phyloP scores from a whole-genome alignment of 768 basidiomycete species.

The Mrakia blollopis region DNA sequence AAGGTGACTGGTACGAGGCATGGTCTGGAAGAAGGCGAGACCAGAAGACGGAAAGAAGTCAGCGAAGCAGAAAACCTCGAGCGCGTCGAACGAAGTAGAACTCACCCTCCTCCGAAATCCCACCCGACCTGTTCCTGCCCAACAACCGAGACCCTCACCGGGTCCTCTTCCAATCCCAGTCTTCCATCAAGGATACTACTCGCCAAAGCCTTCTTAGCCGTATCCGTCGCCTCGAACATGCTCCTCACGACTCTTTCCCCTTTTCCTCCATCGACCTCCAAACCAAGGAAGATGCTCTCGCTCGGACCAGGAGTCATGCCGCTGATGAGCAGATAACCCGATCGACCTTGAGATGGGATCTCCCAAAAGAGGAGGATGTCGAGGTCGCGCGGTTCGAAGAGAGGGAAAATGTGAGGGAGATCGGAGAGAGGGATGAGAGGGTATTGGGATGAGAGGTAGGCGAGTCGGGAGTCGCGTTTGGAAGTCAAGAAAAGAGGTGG shows the following conservation, averaged over 20 bases:
- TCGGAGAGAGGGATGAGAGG: slow-evolving; percentile 55
- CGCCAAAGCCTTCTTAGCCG: slow-evolving; percentile 64
- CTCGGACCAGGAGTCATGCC: slow-evolving; percentile 62
- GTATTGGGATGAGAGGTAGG: slow-evolving; percentile 43
- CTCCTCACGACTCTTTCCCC: slow-evolving; percentile 55
- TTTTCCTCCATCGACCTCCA: slow-evolving; percentile 56
- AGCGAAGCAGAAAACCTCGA: neutral
- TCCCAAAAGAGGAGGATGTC: slow-evolving; percentile 76
- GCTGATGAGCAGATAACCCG: slow-evolving; percentile 59
- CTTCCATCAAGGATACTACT: slow-evolving; percentile 62
- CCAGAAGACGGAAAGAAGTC: neutral
- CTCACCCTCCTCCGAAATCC: slow-evolving; percentile 68
- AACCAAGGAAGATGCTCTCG: slow-evolving; percentile 60
- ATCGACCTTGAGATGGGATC: slow-evolving; percentile 56
- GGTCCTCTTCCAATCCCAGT: slow-evolving; percentile 77
- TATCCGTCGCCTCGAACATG: slow-evolving; percentile 86
- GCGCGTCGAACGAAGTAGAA: slow-evolving; percentile 30
- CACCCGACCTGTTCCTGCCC: slow-evolving; percentile 49
- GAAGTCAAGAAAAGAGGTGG: slow-evolving; percentile 24
- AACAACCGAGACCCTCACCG: slow-evolving; percentile 54
- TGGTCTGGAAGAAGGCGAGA: neutral
- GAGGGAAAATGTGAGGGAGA: slow-evolving; percentile 65
- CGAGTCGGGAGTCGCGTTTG: slow-evolving; percentile 46
- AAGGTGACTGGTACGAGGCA: neutral
- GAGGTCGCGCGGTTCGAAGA: slow-evolving; percentile 66